Base-by-base conservation (phyloP, 2,329 filamentous ascomycete species). In the Phyllosticta capitalensis region DNA sequence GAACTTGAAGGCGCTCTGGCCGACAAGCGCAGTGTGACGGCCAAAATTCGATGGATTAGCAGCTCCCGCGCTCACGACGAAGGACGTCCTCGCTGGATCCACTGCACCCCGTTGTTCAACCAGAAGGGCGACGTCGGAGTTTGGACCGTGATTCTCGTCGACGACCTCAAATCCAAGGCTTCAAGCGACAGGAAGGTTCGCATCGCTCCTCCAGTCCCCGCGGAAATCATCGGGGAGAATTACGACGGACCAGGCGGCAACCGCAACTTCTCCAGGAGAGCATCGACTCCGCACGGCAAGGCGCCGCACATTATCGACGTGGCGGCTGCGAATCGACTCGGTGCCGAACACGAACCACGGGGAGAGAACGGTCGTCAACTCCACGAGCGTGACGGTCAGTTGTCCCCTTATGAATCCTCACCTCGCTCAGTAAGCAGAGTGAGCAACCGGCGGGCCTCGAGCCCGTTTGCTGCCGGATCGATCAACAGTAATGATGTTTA, bases 101-200 rank as follows among this genome's bases (percentile, higher is more conserved):
- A 91, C 69, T 88, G 86, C 67, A 91, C 88, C 21, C 88, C 88
- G 2, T 74, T 91, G 3, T 72, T 88, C 3, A 87, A 86, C 2
- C 79, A 79, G 50, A 85, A 85, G 63, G 84, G 85, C 1, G 76
- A 81, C 3, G 83, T 91, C 0, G 88, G 88, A 17, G 87, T 90
- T 0, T 91, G 88, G 88, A 88, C 91, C 85, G 78, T 90, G 5
- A 80, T 90, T 0, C 78, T 91, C 14, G 83, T 89, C 3, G 86
- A 90, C 63, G 84, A 85, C 60, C 83, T 86, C 24, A 30, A 21
- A 55, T 50, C 26, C 22, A 33, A 26, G 21, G 6, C 21, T 6
- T 5, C 38, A 24, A 24, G 38, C 20, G 51, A 20, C 17, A 24
- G 60, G 9, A 55, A 55, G 14, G 52, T 55, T 10, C 52, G 53